Evolutionary conservation across 345 rosid genomes (phyloP), one percentile per base, ranked within the genome.

Genomic region (Eucalyptus regnans): DNA sequence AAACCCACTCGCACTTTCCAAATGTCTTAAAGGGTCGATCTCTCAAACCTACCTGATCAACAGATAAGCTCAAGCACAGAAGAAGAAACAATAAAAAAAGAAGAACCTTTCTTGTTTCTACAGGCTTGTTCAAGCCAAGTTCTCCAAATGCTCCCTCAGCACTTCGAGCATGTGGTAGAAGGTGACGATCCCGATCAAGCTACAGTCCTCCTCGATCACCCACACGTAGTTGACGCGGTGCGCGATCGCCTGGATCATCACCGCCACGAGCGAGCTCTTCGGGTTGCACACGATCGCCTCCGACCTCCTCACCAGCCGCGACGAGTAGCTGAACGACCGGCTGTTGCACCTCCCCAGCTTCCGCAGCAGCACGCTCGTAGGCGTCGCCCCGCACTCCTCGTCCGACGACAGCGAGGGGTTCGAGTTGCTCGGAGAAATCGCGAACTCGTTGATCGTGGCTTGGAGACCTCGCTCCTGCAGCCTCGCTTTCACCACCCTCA

Each of bases 201-300:
- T 91, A 68, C 94, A 92, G 86, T 96, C 99, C 5, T 96, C 94
- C 50, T 97, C 98, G 22, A 92, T 83, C 29, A 97, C 99, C 99
- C 99, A 97, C 87, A 95, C 96, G 87, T 96, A 95, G 44, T 92
- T 96, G 89, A 95, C 95, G 50, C 99, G 93, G 54, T 96, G 97
- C 50, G 99, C 93, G 87, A 96, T 94, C 58, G 99, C 99, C 89
- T 97, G 99, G 48, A 97, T 92, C 99, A 97, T 96, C 87, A 96
- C 97, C 60, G 99, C 99, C 84, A 95, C 94, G 9, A 97, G 93
- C 44, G 99, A 96, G 90, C 98, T 97, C 93, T 92, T 94, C 2
- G 93, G 92, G 60, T 93, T 93, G 87, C 99, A 96, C 83, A 96
- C 97, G 43, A 96, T 94, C 4, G 97, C 95, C 90, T 96, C 99